Evolutionary conservation across 2,329 filamentous ascomycete species (phyloP), one percentile per base, ranked within the genome.

Genomic region (Beauveria sp.): DNA sequence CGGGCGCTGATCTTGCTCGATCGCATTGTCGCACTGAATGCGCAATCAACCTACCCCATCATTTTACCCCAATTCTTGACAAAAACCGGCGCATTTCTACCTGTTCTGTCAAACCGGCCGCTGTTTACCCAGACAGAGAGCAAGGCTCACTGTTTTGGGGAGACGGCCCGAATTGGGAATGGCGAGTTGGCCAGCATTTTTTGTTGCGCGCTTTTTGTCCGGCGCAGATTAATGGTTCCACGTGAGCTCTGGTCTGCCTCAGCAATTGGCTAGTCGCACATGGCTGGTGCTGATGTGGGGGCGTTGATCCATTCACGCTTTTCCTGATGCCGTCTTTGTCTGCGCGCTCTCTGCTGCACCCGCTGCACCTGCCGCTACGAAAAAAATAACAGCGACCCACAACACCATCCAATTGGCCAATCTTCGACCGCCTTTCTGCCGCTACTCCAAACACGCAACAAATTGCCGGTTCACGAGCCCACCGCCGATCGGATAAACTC

Each of bases 141-240:
- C 56, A 49, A 49, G 38, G 59, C 61, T 63, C 65, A 64, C 57
- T 65, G 60, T 63, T 65, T 63, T 66, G 61, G 62, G 28, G 12
- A 42, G 20, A 51, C 48, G 28, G 26, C 18, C 61, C 53, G 49
- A 59, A 61, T 63, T 56, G 45, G 62, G 56, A 52, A 55, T 48
- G 52, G 42, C 45, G 42, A 38, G 38, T 51, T 64, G 62, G 59
- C 43, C 45, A 60, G 58, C 54, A 57, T 60, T 61, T 65, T 63
- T 62, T 65, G 67, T 63, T 69, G 66, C 67, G 67, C 67, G 66
- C 66, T 69, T 69, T 67, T 67, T 57, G 48, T 50, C 62, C 60
- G 56, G 66, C 65, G 69, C 71, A 73, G 69, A 73, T 74, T 74
- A 61, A 45, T 48, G 67, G 68, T 62, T 66, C 73, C 73, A 73